Percentiles rank a stretch among this genome's conserved stretches.
Evolutionary conservation across 1,284 basidiomycete species (phyloP).

Genomic region (Takashimella koratensis): DNA sequence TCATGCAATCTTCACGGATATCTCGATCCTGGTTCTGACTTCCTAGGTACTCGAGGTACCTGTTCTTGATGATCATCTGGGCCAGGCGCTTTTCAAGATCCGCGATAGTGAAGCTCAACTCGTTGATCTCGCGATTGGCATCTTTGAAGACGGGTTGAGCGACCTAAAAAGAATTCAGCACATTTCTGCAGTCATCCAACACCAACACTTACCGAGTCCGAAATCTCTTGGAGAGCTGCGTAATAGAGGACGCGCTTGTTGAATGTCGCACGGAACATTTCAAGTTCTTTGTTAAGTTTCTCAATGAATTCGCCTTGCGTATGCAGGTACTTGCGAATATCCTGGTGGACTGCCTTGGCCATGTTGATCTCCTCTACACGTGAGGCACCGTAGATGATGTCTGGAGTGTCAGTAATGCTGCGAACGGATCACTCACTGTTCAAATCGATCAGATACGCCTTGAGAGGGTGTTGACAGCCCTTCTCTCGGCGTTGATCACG

Average conservation of each 20-base stretch:
- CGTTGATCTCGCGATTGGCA: conserved; percentile 20
- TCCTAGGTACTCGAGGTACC: conserved; percentile 37
- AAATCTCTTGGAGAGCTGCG: conserved; percentile 44
- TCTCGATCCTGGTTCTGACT: conserved; percentile 23
- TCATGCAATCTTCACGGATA: conserved; percentile 39
- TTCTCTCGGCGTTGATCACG: conserved; percentile 30
- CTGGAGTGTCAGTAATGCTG: no score
- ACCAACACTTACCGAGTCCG: conserved; percentile 32
- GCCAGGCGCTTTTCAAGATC: conserved; percentile 28
- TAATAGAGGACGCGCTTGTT: conserved; percentile 45
- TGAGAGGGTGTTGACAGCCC: conserved; percentile 37
- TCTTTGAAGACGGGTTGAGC: conserved; percentile 23
- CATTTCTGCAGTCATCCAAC: not conserved
- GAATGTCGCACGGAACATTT: conserved; percentile 39
- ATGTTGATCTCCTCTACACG: conserved; percentile 9
- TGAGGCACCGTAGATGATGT: conserved; percentile 4
- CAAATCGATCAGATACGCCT: conserved; percentile 36
- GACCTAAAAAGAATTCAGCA: conserved; percentile 11
- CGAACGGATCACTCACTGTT: conserved; percentile 30
- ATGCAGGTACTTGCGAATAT: conserved; percentile 8
- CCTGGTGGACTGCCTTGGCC: not conserved
- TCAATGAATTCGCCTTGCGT: conserved; percentile 22
- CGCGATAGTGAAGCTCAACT: conserved; percentile 10
- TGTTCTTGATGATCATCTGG: conserved; percentile 26
- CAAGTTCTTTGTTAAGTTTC: conserved; percentile 43